Evolutionary conservation across 176 grass and related monocot genomes (phyloP), one percentile per base, ranked within the genome.

Genomic region (Phragmites australis): DNA sequence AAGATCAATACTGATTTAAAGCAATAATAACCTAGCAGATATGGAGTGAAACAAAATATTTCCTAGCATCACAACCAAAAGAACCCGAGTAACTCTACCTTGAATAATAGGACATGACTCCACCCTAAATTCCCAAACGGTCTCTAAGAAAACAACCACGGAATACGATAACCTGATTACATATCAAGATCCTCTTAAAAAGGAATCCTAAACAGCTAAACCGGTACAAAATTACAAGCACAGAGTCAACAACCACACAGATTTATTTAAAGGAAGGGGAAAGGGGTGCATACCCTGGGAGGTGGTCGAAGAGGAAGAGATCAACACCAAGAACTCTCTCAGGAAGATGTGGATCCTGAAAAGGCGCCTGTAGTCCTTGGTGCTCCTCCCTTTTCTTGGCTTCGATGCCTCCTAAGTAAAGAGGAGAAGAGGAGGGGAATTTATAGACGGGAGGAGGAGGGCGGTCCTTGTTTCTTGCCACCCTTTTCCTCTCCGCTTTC

Each of bases 401-500:
- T 64, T 21, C 0, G 79, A 16, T 81, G 88, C 65, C 83, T 58
- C 88, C 83, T 77, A 51, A 77, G 59, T 44, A 77, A 5, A 76
- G 77, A 76, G 54, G 6, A 19, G 5, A 8, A 17, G 63, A 15
- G 64, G 32, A 60, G 56, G 25, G 70, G 78, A 85, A 82, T 85
- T 85, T 89, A 89, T 89, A 86, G 77, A 86, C 19, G 65, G 82
- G 71, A 18, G 82, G 82, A 76, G 37, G 82, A 77, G 82, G 65
- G 77, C 39, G 82, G n/a, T 62, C 73, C 81, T 59, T 8, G 19
- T 80, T 84, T 4, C 79, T 83, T 70, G 64, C 51, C 74, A 0
- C 30, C 13, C 6, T 52, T 58, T 32, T 60, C 47, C 30, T 71
- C 68, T 30, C 41, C 26, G 5, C 13, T 42, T 44, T 17, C 3